Evolutionary conservation across 257 asterid genomes (phyloP).

Genomic region (Primulina huaijiensis): DNA sequence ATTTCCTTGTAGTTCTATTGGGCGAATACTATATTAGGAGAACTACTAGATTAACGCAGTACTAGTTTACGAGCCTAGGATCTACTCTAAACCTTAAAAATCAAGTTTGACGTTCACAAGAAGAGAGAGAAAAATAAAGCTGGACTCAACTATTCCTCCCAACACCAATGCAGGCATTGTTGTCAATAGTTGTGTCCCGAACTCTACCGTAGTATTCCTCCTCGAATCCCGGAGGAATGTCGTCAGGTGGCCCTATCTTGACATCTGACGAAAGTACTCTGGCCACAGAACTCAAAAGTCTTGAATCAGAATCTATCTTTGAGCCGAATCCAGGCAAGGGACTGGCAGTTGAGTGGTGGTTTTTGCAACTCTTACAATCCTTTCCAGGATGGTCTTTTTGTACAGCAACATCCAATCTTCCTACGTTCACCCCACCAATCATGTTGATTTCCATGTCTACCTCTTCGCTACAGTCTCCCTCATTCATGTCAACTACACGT

Average conservation of each 20-base stretch:
- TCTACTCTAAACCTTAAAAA: background rate
- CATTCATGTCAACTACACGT: background rate
- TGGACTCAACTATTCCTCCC: too few species aligned
- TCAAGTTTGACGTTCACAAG: background rate
- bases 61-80: background rate
- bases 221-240: slow-evolving; percentile 40
- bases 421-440: slow-evolving; percentile 46
- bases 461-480: slow-evolving; percentile 18
- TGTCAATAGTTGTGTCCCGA: background rate
- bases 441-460: slow-evolving; percentile 64
- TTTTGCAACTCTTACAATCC: background rate
- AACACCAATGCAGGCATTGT: background rate
- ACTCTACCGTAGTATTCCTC: background rate
- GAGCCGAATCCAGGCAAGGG: background rate
- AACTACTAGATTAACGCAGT: too few species aligned
- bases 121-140: background rate
- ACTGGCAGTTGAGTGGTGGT: background rate
- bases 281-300: slow-evolving; percentile 4
- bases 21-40: too few species aligned
- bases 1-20: background rate
- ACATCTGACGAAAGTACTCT: background rate
- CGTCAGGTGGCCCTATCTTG: slow-evolving; percentile 5
- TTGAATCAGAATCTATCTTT: background rate
- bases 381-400: slow-evolving; percentile 12
- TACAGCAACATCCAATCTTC: slow-evolving; percentile 36